phyloP scores from a whole-genome alignment of 1,284 basidiomycete species.

The Marasmius oreades region DNA sequence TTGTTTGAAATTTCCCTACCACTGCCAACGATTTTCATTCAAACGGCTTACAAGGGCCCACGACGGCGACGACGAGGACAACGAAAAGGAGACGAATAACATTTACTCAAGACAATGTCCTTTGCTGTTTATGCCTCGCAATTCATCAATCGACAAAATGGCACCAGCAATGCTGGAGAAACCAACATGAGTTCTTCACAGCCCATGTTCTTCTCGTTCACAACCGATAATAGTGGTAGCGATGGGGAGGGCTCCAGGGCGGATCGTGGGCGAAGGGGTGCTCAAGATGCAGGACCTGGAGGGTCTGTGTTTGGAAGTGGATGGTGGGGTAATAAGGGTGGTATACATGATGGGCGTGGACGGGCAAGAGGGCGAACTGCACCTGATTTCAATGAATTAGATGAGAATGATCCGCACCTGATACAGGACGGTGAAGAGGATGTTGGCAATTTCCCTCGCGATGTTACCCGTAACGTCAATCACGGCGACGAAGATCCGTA shows the following conservation, averaged over 20 bases:
- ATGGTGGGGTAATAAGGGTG: neutral
- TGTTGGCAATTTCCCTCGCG: constrained; percentile 58
- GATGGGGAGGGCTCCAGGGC: constrained; percentile 29
- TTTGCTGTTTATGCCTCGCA: constrained; percentile 69
- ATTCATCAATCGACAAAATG: constrained; percentile 53
- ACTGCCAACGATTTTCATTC: too few species aligned
- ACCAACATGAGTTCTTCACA: constrained; percentile 46
- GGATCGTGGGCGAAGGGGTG: neutral
- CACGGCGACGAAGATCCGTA: constrained; percentile 71
- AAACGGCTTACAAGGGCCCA: too few species aligned
- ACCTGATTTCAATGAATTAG: constrained; percentile 6
- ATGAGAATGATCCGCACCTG: constrained; percentile 11
- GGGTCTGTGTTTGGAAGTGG: neutral
- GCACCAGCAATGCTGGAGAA: constrained; percentile 21
- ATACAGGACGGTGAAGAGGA: neutral
- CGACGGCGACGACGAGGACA: too few species aligned
- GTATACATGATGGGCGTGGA: neutral
- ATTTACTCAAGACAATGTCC: constrained; percentile 33
- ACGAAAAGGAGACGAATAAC: neutral
- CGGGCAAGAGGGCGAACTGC: constrained; percentile 3
- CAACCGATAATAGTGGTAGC: constrained; percentile 52
- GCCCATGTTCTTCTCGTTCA: constrained; percentile 80
- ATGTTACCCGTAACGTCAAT: constrained; percentile 34
- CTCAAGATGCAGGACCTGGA: neutral
- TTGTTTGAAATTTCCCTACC: too few species aligned